phyloP scores from a whole-genome alignment of 805 yeast species.

The Kluyveromyces dobzhanskii region DNA sequence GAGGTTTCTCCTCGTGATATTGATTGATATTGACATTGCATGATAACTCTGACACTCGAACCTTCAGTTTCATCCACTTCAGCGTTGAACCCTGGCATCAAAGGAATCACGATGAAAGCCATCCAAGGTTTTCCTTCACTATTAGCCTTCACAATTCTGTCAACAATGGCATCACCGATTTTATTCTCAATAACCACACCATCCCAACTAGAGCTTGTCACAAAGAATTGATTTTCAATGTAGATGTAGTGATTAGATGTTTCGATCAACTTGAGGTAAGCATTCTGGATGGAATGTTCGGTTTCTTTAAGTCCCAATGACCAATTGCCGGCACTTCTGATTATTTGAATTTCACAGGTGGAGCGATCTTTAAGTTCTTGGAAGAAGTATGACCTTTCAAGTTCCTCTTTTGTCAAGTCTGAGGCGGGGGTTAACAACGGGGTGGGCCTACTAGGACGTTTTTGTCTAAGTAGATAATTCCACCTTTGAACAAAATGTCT shows the following conservation, averaged over 20 bases:
- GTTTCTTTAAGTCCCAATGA: slow-evolving; percentile 78
- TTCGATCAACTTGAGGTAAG: slow-evolving; percentile 84
- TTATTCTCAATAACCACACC: slow-evolving; percentile 79
- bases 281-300: slow-evolving; percentile 87
- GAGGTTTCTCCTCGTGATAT: slow-evolving; percentile 86
- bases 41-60: slow-evolving; percentile 87
- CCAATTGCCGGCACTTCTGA: slow-evolving; percentile 91
- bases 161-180: slow-evolving; percentile 94
- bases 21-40: slow-evolving; percentile 93
- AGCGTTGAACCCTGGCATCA: slow-evolving; percentile 96
- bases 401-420: slow-evolving; percentile 68
- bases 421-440: slow-evolving; percentile 91
- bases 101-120: slow-evolving; percentile 84
- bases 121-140: slow-evolving; percentile 72
- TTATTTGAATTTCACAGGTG: slow-evolving; percentile 82
- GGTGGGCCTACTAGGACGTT: slow-evolving; percentile 88
- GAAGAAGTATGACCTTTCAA: slow-evolving; percentile 41
- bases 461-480: slow-evolving; percentile 89
- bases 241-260: slow-evolving; percentile 88
- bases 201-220: slow-evolving; percentile 80
- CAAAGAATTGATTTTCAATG: slow-evolving; percentile 91
- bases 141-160: slow-evolving; percentile 84
- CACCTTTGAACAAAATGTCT: slow-evolving; percentile 96
- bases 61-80: slow-evolving; percentile 92
- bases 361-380: slow-evolving; percentile 47